Evolutionary conservation across 768 basidiomycete genomes (phyloP).

Genomic region (Piloderma croceum): DNA sequence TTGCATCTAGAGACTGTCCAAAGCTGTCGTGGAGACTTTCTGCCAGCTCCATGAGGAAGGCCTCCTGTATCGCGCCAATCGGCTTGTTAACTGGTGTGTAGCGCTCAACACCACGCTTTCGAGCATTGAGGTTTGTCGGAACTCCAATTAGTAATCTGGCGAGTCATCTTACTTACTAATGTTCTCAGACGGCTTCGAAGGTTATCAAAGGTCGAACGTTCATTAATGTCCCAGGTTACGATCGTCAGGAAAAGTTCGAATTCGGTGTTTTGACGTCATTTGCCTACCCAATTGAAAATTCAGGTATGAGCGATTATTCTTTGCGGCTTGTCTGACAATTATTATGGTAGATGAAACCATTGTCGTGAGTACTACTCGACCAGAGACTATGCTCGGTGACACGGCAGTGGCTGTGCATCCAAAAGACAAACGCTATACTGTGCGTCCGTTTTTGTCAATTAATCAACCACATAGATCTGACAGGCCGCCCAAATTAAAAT

Average conservation of each 20-base stretch:
- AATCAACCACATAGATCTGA: no score
- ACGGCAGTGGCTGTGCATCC: slow-evolving; percentile 96
- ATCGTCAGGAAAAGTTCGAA: slow-evolving; percentile 90
- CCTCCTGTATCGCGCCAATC: slow-evolving; percentile 89
- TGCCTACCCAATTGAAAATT: slow-evolving; percentile 84
- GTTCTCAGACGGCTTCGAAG: slow-evolving; percentile 80
- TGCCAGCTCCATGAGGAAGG: slow-evolving; percentile 89
- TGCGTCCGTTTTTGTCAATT: neutral
- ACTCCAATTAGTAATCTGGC: neutral
- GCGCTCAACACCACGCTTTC: slow-evolving; percentile 93
- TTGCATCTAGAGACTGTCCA: slow-evolving; percentile 54
- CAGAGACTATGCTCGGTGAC: slow-evolving; percentile 98
- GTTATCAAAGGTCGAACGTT: slow-evolving; percentile 79
- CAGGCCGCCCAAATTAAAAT: neutral
- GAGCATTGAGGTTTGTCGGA: slow-evolving; percentile 72
- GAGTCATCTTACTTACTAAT: neutral
- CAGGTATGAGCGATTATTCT: slow-evolving; percentile 42
- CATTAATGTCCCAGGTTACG: slow-evolving; percentile 90
- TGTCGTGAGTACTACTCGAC: slow-evolving; percentile 93
- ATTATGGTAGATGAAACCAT: slow-evolving; percentile 69
- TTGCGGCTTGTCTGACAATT: neutral
- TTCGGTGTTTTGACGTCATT: slow-evolving; percentile 97
- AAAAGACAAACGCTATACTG: slow-evolving; percentile 71
- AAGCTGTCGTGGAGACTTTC: slow-evolving; percentile 89
- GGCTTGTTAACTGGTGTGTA: slow-evolving; percentile 98